Conservation (phyloP, 2,329 filamentous ascomycete species). For the Incumbomyces delicatus region DNA sequence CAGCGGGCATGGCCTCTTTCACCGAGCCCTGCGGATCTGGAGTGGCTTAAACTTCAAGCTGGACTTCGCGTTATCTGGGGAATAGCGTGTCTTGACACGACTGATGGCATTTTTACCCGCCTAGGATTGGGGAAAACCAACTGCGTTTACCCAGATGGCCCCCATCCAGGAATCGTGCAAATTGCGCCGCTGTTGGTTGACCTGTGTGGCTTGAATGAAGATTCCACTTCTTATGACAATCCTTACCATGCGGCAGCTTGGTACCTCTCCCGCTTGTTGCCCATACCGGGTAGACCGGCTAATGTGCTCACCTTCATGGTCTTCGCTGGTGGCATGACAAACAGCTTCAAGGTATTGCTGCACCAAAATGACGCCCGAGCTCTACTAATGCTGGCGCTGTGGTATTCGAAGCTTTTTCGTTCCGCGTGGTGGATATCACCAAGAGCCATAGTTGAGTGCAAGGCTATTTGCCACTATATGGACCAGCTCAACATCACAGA, state of each 20-base stretch:
- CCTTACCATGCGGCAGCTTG: slow-evolving; percentile 30
- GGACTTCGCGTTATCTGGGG: slow-evolving; percentile 48
- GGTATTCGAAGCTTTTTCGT: slow-evolving; percentile 42
- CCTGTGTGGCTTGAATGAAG: slow-evolving; percentile 26
- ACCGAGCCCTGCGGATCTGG: slow-evolving; percentile 37
- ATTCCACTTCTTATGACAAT: slow-evolving; percentile 17
- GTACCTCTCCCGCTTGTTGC: slow-evolving; percentile 27
- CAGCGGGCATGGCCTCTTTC: slow-evolving; percentile 48
- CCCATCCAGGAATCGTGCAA: slow-evolving; percentile 23
- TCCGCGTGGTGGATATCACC: slow-evolving; percentile 41
- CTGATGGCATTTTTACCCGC: slow-evolving; percentile 34
- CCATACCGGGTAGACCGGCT: slow-evolving; percentile 27
- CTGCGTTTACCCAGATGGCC: slow-evolving; percentile 9
- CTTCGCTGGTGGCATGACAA: slow-evolving; percentile 39
- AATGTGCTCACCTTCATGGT: slow-evolving; percentile 38
- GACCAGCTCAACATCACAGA: background rate
- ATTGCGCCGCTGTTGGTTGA: slow-evolving; percentile 26
- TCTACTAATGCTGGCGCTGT: slow-evolving; percentile 47
- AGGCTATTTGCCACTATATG: slow-evolving; percentile 35
- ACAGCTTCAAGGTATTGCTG: slow-evolving; percentile 16
- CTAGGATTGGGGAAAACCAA: background rate
- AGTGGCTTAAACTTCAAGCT: slow-evolving; percentile 50
- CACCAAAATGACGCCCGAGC: slow-evolving; percentile 27
- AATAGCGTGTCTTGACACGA: slow-evolving; percentile 39
- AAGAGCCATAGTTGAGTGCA: slow-evolving; percentile 40